A percentile compares a stretch with the other conserved stretches of the same genome.
Conservation (phyloP, 345 rosid species). For the Brassica rapa region DNA sequence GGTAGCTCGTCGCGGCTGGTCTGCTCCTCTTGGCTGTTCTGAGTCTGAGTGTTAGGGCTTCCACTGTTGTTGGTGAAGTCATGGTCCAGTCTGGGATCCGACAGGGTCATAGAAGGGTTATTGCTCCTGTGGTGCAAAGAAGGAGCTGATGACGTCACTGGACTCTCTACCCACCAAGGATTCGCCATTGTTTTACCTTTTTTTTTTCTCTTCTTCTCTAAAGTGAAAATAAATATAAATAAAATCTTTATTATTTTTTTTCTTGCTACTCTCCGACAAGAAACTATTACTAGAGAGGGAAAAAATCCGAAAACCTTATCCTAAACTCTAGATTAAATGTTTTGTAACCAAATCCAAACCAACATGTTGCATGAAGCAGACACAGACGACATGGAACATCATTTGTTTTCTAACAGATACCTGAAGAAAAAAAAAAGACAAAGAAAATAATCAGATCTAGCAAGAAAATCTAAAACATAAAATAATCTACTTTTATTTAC, state of each 20-base stretch:
- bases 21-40: constrained; percentile 53
- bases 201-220: background rate
- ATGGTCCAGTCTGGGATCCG: constrained; percentile 56
- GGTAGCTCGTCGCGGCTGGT: constrained; percentile 48
- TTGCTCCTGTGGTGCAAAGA: constrained; percentile 54
- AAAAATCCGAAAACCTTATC: constrained; percentile 42
- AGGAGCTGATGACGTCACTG: constrained; percentile 50
- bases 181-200: constrained; percentile 59
- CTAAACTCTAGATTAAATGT: constrained; percentile 19
- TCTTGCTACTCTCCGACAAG: constrained; percentile 25
- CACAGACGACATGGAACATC: constrained; percentile 42
- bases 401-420: constrained; percentile 31
- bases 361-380: constrained; percentile 45
- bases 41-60: constrained; percentile 42
- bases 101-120: constrained; percentile 38
- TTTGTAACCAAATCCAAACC: constrained; percentile 37
- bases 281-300: constrained; percentile 27
- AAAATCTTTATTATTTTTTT: background rate
- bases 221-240: background rate
- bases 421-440: constrained; percentile 14
- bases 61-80: constrained; percentile 53
- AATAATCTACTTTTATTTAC: background rate
- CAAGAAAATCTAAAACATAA: background rate
- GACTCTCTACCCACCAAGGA: constrained; percentile 79
- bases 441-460: constrained; percentile 34